Conservation (phyloP, 495 filamentous ascomycete species). For the Gamarada debralockiae region DNA sequence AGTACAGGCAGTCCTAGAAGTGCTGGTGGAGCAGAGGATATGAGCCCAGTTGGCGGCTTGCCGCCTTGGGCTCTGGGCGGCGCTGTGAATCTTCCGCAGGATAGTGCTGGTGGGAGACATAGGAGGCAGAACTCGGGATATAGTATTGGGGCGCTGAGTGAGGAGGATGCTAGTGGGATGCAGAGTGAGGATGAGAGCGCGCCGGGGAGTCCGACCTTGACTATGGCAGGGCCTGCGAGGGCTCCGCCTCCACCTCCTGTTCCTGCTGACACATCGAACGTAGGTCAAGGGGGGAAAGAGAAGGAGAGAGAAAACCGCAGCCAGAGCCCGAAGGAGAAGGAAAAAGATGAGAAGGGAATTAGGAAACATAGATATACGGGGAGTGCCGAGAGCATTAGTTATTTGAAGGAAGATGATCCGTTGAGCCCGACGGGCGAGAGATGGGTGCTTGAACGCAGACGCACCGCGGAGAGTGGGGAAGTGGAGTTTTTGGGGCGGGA, state of each 20-base stretch:
- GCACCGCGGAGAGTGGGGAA: slow-evolving; percentile 48
- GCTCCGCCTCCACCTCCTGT: neutral
- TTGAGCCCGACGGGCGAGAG: slow-evolving; percentile 37
- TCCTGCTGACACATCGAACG: neutral
- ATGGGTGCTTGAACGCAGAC: slow-evolving; percentile 55
- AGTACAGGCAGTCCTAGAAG: slow-evolving; percentile 14
- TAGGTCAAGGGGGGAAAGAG: neutral
- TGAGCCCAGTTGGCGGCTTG: slow-evolving; percentile 1
- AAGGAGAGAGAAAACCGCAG: neutral
- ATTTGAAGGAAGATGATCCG: slow-evolving; percentile 44
- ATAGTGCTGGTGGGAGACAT: slow-evolving; percentile 1
- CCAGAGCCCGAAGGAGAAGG: slow-evolving; percentile 10
- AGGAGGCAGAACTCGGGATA: slow-evolving; percentile 20
- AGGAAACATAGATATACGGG: slow-evolving; percentile 42
- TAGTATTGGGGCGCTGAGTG: slow-evolving; percentile 12
- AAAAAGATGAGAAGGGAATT: slow-evolving; percentile 22
- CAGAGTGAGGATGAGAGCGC: slow-evolving; percentile 13
- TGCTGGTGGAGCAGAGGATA: slow-evolving; percentile 6
- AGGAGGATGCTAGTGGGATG: neutral
- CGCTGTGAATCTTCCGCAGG: neutral
- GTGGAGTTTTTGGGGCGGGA: slow-evolving; percentile 41
- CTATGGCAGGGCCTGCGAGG: slow-evolving; percentile 20
- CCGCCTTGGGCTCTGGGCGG: slow-evolving; percentile 18
- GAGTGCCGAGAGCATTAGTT: slow-evolving; percentile 55
- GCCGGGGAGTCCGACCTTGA: slow-evolving; percentile 20